phyloP scores from a whole-genome alignment of 2,329 filamentous ascomycete species.

The Pseudonectria buxi region DNA sequence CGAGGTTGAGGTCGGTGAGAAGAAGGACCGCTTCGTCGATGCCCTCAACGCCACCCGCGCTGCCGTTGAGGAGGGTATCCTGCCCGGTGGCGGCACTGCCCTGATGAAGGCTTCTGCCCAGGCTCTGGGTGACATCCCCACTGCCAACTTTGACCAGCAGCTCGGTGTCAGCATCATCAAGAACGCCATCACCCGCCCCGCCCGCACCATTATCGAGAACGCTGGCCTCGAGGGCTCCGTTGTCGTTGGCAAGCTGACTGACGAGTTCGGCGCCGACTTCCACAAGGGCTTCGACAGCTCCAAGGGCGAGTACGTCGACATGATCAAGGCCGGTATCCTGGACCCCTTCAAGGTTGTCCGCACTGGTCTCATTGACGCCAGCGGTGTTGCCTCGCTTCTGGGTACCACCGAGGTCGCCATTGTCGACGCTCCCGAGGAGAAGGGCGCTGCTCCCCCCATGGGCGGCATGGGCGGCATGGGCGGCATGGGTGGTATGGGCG shows the following conservation, averaged over 20 bases:
- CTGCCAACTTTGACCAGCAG: conserved; percentile 97
- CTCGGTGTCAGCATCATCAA: conserved; percentile 96
- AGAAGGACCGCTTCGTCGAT: conserved; percentile 99
- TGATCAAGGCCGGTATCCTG: conserved; percentile 94
- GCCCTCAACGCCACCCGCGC: conserved; percentile 96
- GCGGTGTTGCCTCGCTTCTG: conserved; percentile 91
- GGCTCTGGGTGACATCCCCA: conserved; percentile 74
- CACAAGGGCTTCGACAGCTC: conserved; percentile 97
- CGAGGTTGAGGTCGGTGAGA: conserved; percentile 98
- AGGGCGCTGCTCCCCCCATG: conserved; percentile 58
- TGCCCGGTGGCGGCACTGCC: conserved; percentile 95
- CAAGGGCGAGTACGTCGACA: conserved; percentile 97
- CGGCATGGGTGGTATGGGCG: conserved; percentile 49
- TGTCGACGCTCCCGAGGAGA: conserved; percentile 91
- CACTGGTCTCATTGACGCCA: conserved; percentile 89
- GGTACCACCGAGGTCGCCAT: conserved; percentile 98
- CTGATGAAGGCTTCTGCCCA: conserved; percentile 95
- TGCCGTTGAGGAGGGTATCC: conserved; percentile 97
- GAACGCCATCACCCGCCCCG: conserved; percentile 94
- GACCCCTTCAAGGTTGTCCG: conserved; percentile 99
- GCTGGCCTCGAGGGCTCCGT: conserved; percentile 93
- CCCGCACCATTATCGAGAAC: conserved; percentile 95
- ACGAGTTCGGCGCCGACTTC: conserved; percentile 88
- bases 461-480: conserved; percentile 61
- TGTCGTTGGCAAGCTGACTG: conserved; percentile 94